phyloP scores from a whole-genome alignment of 2,329 filamentous ascomycete genomes.

The Paecilomyces formosus region DNA sequence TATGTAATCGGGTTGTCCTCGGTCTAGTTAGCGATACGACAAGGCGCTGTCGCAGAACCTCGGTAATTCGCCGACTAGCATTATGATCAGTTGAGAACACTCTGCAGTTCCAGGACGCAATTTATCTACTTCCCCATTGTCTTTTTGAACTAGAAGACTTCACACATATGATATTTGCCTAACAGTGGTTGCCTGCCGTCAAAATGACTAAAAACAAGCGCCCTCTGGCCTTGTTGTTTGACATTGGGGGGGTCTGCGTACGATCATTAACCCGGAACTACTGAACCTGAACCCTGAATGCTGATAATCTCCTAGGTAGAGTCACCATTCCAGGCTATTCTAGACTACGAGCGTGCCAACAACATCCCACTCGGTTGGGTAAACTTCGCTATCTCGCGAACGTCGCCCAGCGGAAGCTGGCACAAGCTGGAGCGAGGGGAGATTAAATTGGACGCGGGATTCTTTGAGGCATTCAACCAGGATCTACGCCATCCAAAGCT shows the following conservation, averaged over 20 bases:
- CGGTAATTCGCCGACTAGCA: constrained; percentile 14
- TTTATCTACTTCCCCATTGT: neutral
- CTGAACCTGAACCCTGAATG: neutral
- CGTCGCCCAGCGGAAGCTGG: constrained; percentile 75
- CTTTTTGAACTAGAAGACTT: neutral
- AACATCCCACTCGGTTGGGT: constrained; percentile 82
- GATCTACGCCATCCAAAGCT: constrained; percentile 61
- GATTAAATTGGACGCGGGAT: constrained; percentile 64
- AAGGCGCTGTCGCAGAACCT: constrained; percentile 14
- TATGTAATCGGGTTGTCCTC: neutral
- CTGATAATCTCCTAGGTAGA: constrained; percentile 54
- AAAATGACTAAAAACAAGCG: constrained; percentile 36
- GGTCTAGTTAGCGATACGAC: neutral
- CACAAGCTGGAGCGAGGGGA: constrained; percentile 80
- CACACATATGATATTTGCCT: neutral
- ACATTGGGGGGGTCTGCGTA: constrained; percentile 96
- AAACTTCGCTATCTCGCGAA: constrained; percentile 78
- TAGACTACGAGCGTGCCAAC: constrained; percentile 74
- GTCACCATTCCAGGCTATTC: constrained; percentile 86
- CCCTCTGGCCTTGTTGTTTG: constrained; percentile 77
- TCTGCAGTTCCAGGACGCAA: neutral
- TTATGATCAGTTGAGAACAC: neutral
- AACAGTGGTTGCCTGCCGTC: neutral
- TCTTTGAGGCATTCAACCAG: constrained; percentile 66
- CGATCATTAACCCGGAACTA: constrained; percentile 35